These are phyloP conservation scores for Whalleya microplaca DNA, from an alignment of 2,329 filamentous ascomycete genomes.

Conservation along the genomic window DNA sequence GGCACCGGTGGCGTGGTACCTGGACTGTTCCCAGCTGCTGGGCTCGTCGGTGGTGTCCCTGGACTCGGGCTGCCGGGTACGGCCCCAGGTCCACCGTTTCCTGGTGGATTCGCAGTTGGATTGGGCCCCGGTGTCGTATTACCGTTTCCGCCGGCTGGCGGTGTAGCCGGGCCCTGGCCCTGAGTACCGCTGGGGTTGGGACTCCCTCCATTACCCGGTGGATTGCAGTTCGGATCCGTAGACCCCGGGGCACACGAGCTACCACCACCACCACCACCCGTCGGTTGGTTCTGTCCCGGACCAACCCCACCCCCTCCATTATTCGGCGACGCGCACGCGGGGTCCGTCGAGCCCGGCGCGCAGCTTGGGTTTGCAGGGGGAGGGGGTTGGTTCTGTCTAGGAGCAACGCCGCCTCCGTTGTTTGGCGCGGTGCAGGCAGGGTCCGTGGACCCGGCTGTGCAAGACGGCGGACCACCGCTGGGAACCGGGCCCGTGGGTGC, in stretches of 20 bases:
- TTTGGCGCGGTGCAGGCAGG: conserved; percentile 22
- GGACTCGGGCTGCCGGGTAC: conserved; percentile 3
- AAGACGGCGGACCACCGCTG: too few species aligned
- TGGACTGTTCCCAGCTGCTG: conserved; percentile 2
- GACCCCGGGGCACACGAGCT: conserved; percentile 13
- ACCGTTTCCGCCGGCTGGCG: conserved; percentile 2
- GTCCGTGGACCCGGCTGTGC: conserved; percentile 10
- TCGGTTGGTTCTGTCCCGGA: background rate
- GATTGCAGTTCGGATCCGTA: conserved; percentile 12
- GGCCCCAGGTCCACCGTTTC: background rate
- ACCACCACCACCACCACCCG: conserved; percentile 1
- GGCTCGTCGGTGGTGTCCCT: conserved; percentile 5
- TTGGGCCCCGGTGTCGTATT: background rate
- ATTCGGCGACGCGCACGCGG: background rate
- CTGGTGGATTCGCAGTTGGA: conserved; percentile 4
- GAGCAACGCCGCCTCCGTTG: conserved; percentile 5
- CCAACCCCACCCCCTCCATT: background rate
- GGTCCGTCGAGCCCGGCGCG: background rate
- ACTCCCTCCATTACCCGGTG: conserved; percentile 4
- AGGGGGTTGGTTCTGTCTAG: conserved; percentile 11
- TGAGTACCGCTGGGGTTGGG: background rate
- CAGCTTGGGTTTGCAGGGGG: conserved; percentile 2
- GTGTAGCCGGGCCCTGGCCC: conserved; percentile 6
- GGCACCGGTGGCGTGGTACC: conserved; percentile 6
- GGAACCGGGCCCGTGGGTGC: too few species aligned